Base-by-base conservation (phyloP, 768 basidiomycete species). In the Fistulinella prunicolor region DNA sequence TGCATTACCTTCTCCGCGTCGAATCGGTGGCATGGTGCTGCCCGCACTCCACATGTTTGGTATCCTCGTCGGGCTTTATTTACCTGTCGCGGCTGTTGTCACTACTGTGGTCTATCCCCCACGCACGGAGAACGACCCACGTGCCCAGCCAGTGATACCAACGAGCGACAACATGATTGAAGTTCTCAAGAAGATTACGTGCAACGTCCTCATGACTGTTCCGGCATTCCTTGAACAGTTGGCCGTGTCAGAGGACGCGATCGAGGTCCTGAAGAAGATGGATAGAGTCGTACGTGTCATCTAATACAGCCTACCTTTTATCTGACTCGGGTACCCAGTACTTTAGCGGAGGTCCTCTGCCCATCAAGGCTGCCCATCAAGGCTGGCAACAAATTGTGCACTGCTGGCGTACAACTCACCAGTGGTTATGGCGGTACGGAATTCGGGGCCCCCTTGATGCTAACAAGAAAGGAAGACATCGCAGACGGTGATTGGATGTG, bases 201-300 rank as follows among this genome's bases (percentile, higher is more conserved):
- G 58, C 19, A 62, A 66, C 20, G 45, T 51, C 1, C 44, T 77
- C 2, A 55, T 72, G 28, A 66, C 59, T 0, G 69, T 75, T 20
- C 74, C 77, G 0, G 38, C 70, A 0, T 58, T 78, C 10, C 46
- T 78, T 3, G 66, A 75, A 34, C 54, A 61, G 19, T 74, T 75
- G 70, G 62, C 53, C 1, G 29, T 41, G 1, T 66, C 64, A 1
- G 41, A 58, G 0, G 60, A 58, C 3, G 55, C 61, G 1, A 24
- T 71, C 3, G 54, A 61, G 2, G 22, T 59, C 5, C 45, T 73
- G n/a, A 59, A 53, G 32, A 51, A 47, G 6, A n/a, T 72, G 1
- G 40, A 60, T 1, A 49, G 28, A 23, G 57, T 74, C 12, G 71
- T 76, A 42, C 10, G 65, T 62, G 12, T 2, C 9, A 32, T 36